Evolutionary conservation across 2,329 filamentous ascomycete genomes (phyloP), one percentile per base, ranked within the genome.

Genomic region (Claviceps purpurea): DNA sequence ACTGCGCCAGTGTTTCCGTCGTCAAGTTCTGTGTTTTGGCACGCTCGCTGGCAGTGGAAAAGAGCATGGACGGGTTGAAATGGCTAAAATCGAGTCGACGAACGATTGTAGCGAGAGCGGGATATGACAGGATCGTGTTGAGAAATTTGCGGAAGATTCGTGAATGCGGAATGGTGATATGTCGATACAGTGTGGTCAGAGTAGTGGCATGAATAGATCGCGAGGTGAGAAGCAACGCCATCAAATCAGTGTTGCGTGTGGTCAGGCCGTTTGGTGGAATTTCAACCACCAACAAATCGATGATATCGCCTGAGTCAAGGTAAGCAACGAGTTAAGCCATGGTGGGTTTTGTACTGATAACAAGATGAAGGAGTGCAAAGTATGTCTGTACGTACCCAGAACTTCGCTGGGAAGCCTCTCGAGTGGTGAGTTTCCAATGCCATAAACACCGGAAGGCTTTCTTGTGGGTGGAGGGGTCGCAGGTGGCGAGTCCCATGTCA

Each of bases 101-200:
- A 45, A 91, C 85, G 60, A 90, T 81, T 42, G 81, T 84, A 46
- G 87, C 87, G 51, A 90, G 73, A 8, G 81, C 73, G 2, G 81
- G 78, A 63, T 89, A 82, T 54, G 77, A 70, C 46, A 73, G 71
- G 57, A 91, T 73, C 61, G 87, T 86, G 53, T 75, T 73, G 48
- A 89, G 76, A 59, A 89, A 88, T 68, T 91, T 91, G 63, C 82
- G 82, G 70, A 90, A 93, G 64, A 89, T 88, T 55, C 82, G 75
- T 26, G 87, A 91, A 72, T 90, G 87, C 5, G 87, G 87, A 58
- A 91, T 85, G 44, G 85, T 89, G 65, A 91, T 85, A 64, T 87
- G 81, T 58, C 80, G 78, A 70, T 91, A 91, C 48, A 93, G 76
- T 6, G 86, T 85, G 58, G 79, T 78, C 38, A 90, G 71, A 3